phyloP scores from a whole-genome alignment of 106 monocot genomes.

The Triglochin maritima region DNA sequence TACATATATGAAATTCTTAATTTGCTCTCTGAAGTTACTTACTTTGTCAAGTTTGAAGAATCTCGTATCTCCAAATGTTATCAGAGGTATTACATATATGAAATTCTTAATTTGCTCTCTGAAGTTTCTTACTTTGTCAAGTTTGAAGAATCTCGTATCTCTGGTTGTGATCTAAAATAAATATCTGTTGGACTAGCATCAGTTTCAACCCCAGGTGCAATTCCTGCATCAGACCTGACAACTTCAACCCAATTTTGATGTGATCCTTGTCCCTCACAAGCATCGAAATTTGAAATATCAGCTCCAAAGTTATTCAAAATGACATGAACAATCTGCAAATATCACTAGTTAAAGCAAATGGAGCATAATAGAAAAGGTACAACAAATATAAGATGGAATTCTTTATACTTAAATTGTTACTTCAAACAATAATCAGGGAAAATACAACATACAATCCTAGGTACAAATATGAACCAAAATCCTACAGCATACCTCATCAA shows the following conservation, averaged over 20 bases:
- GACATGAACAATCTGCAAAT: conserved; percentile 53
- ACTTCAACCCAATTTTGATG: conserved; percentile 94
- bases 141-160: conserved; percentile 36
- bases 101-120: too few species aligned
- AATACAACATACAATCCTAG: too few species aligned
- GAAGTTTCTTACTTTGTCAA: conserved; percentile 42
- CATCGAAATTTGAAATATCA: conserved; percentile 19
- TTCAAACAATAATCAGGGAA: too few species aligned
- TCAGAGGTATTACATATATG: not conserved
- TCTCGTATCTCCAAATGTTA: conserved; percentile 33
- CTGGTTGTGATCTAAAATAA: conserved; percentile 16
- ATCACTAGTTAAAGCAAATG: not conserved
- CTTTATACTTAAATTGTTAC: too few species aligned
- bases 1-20: too few species aligned
- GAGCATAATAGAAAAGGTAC: too few species aligned
- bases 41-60: conserved; percentile 52
- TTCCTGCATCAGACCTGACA: conserved; percentile 59
- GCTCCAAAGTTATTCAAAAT: conserved; percentile 58
- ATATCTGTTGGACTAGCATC: conserved; percentile 29
- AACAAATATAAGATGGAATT: too few species aligned
- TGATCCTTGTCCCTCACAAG: conserved; percentile 29
- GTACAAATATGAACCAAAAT: too few species aligned
- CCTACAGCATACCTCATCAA: conserved; percentile 52
- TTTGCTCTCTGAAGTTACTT: too few species aligned
- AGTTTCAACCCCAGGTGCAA: conserved; percentile 15